Base-by-base conservation (phyloP, 176 grass and related monocot genomes). In the Rhynchospora pubera region DNA sequence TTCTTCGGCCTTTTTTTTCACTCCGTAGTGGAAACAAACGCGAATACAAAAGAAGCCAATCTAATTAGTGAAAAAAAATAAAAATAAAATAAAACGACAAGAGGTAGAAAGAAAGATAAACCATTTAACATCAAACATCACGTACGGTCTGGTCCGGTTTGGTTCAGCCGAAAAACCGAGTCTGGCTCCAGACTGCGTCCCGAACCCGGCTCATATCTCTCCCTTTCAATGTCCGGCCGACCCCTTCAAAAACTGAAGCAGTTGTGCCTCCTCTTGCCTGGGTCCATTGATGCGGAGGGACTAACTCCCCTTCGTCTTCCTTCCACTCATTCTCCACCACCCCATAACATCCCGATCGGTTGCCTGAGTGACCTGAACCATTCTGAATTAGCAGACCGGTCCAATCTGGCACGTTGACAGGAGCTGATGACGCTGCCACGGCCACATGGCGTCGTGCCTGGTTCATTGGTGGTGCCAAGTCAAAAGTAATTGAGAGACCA, bases 201-300 rank as follows among this genome's bases (percentile, higher is more conserved):
- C 86, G 79, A 21, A 87, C 81, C 71, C 61, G 81, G 30, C 81
- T 87, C 81, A 87, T 71, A 57, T 87, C 86, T 5, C 86, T 52
- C 61, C 86, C 86, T 60, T 87, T 87, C 65, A 87, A 65, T 23
- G 86, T 84, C 72, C 86, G 57, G 26, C 86, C 86, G 22, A 69
- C 86, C 47, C 86, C 86, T 83, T 79, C 81, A 18, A 83, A 84
- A 34, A 87, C 86, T 32, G 86, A 84, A 13, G 86, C 51, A 9
- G 46, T 83, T 81, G 61, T 66, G 22, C 65, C 30, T n/a, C 81
- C 58, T 34, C 62, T 82, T 57, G 80, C 70, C 79, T 75, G 65
- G 24, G 70, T 80, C 58, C 82, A 83, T 30, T 84, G 70, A 65
- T 87, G 86, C 24, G 86, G 86, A 30, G 86, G 86, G 10, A 87